Evolutionary conservation across 2,329 filamentous ascomycete genomes (phyloP).

Genomic region (Clonostachys solani): DNA sequence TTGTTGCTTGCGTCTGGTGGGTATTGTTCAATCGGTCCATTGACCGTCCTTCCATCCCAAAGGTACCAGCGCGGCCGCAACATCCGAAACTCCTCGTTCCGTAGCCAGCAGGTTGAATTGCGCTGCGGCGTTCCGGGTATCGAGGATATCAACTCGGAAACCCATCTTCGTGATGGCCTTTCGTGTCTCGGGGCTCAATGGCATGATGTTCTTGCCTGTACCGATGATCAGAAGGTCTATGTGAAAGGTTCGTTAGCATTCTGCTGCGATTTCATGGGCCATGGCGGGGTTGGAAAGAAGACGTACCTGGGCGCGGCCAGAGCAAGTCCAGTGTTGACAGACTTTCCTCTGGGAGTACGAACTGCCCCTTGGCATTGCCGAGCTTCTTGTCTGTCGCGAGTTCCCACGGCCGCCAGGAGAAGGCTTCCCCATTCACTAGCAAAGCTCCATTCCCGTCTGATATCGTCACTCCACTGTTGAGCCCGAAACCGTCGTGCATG

Average conservation of each 20-base stretch:
- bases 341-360: slow-evolving; percentile 65
- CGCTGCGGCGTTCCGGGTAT: slow-evolving; percentile 89
- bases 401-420: slow-evolving; percentile 82
- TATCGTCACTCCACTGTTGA: slow-evolving; percentile 77
- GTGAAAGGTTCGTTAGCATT: not conserved
- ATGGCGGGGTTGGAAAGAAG: not conserved
- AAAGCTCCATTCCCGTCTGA: slow-evolving; percentile 67
- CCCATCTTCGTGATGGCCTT: slow-evolving; percentile 71
- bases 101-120: slow-evolving; percentile 96
- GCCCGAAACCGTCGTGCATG: slow-evolving; percentile 75
- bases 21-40: slow-evolving; percentile 22
- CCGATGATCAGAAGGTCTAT: slow-evolving; percentile 87
- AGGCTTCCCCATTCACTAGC: slow-evolving; percentile 82
- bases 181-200: slow-evolving; percentile 72
- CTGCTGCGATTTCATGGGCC: not conserved
- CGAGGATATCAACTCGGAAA: slow-evolving; percentile 81
- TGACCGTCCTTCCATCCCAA: slow-evolving; percentile 71
- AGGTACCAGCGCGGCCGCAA: slow-evolving; percentile 85
- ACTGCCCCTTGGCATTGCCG: slow-evolving; percentile 74
- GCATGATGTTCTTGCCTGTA: slow-evolving; percentile 70
- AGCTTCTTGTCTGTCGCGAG: slow-evolving; percentile 41
- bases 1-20: not conserved
- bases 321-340: slow-evolving; percentile 75
- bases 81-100: slow-evolving; percentile 78
- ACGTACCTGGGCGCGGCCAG: slow-evolving; percentile 84